Conservation (phyloP, 306 rosid species). For the Castanea mollissima region DNA sequence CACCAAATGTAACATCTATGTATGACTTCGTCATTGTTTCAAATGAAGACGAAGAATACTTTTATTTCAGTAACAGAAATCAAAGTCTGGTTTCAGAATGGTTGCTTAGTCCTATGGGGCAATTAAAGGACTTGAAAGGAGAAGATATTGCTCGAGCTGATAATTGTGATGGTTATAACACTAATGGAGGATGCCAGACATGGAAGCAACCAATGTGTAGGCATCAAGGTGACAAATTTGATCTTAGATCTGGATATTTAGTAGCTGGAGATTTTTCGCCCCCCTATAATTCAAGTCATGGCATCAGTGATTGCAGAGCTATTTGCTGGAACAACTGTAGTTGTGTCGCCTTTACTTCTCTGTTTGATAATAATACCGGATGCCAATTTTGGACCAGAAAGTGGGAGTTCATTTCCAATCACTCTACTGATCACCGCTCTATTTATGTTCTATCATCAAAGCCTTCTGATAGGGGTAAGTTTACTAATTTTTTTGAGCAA, state of each 20-base stretch:
- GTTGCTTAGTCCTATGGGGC: neutral
- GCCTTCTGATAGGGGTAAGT: too few relatives aligned
- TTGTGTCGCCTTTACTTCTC: neutral
- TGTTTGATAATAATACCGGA: neutral
- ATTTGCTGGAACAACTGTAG: conserved; percentile 5
- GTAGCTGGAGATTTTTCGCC: neutral
- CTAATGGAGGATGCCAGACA: neutral
- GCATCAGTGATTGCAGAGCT: neutral
- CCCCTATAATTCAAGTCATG: neutral
- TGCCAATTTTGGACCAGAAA: neutral
- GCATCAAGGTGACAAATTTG: neutral
- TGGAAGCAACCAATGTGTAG: neutral
- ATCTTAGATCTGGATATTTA: neutral
- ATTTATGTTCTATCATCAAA: too few relatives aligned
- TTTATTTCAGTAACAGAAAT: neutral
- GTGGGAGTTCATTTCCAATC: too few relatives aligned
- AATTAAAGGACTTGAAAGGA: neutral
- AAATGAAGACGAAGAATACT: conserved; percentile 1
- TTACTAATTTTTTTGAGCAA: too few relatives aligned
- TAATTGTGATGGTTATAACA: neutral
- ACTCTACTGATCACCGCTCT: too few relatives aligned
- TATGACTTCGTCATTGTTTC: neutral
- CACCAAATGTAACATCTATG: too few relatives aligned
- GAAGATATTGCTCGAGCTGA: conserved; percentile 1
- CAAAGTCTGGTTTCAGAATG: neutral